phyloP scores from a whole-genome alignment of 208 protist species.

The Lotmaria passim region DNA sequence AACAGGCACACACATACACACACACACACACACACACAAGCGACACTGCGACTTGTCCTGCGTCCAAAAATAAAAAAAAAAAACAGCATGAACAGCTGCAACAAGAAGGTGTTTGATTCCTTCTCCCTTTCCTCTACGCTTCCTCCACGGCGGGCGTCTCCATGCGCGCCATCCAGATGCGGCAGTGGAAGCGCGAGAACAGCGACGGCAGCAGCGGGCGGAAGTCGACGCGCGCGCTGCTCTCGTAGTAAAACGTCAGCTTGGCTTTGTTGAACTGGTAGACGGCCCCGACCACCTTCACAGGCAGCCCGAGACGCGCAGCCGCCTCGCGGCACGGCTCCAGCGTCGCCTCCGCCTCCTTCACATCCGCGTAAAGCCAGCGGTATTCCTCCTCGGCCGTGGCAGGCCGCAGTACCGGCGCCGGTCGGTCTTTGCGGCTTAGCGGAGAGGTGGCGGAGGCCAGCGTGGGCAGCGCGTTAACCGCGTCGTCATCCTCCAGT shows the following conservation, averaged over 20 bases:
- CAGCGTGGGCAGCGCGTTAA: slow-evolving; percentile 12
- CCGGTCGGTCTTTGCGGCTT: slow-evolving; percentile 32
- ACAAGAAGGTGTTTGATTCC: too few relatives aligned
- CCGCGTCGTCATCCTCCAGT: slow-evolving; percentile 17
- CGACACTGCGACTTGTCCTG: too few relatives aligned
- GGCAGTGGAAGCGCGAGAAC: slow-evolving; percentile 81
- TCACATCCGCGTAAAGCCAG: slow-evolving; percentile 59
- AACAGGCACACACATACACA: too few relatives aligned
- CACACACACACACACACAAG: too few relatives aligned
- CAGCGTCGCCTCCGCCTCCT: slow-evolving; percentile 57
- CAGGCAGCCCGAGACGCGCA: slow-evolving; percentile 49
- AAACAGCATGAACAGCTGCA: too few relatives aligned
- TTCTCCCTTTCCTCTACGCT: too few relatives aligned
- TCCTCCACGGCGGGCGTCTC: slow-evolving; percentile 8
- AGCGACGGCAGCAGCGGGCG: slow-evolving; percentile 70
- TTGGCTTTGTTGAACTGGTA: slow-evolving; percentile 91
- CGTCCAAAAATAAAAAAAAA: too few relatives aligned
- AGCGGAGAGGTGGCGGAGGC: slow-evolving; percentile 33
- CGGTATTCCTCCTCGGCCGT: slow-evolving; percentile 62
- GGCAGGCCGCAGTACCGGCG: slow-evolving; percentile 55
- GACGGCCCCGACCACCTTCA: slow-evolving; percentile 70
- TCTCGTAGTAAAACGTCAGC: slow-evolving; percentile 88
- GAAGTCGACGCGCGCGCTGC: slow-evolving; percentile 79
- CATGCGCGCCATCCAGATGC: slow-evolving; percentile 80
- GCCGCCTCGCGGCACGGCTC: slow-evolving; percentile 61